A percentile compares a stretch with the other conserved stretches of the same genome.
Conservation (phyloP, 2,329 filamentous ascomycete species). For the Aspergillus uvarum region DNA sequence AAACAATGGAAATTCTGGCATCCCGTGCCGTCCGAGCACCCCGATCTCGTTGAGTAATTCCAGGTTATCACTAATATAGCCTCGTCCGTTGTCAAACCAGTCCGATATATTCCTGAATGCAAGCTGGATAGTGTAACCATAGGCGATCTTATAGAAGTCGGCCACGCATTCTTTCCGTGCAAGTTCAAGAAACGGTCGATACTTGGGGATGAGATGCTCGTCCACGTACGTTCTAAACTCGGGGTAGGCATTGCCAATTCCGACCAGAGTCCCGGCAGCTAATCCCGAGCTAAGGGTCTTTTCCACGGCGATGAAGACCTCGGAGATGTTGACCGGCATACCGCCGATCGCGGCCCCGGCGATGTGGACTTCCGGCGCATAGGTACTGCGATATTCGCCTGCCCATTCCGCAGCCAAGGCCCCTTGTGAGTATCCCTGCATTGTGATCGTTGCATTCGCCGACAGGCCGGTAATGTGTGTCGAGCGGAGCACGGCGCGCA, state of each 20-base stretch:
- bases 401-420: not conserved
- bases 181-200: not conserved
- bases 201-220: not conserved
- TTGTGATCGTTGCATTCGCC: not conserved
- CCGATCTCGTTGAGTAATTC: not conserved
- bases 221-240: not conserved
- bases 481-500: not conserved
- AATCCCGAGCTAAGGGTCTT: not conserved
- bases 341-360: slow-evolving; percentile 3
- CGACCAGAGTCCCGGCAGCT: not conserved
- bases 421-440: not conserved
- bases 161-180: not conserved
- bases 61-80: not conserved
- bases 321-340: not conserved
- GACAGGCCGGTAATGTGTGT: not conserved
- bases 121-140: not conserved
- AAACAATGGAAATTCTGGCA: slow-evolving; percentile 1
- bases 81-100: not conserved
- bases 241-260: not conserved
- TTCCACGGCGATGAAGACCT: not conserved
- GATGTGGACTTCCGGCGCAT: slow-evolving; percentile 2
- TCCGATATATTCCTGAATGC: not conserved
- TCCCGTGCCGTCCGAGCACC: not conserved
- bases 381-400: not conserved
- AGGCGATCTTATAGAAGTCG: not conserved